Conservation (phyloP, 1,139 yeast species). For the Pichia sp. region DNA sequence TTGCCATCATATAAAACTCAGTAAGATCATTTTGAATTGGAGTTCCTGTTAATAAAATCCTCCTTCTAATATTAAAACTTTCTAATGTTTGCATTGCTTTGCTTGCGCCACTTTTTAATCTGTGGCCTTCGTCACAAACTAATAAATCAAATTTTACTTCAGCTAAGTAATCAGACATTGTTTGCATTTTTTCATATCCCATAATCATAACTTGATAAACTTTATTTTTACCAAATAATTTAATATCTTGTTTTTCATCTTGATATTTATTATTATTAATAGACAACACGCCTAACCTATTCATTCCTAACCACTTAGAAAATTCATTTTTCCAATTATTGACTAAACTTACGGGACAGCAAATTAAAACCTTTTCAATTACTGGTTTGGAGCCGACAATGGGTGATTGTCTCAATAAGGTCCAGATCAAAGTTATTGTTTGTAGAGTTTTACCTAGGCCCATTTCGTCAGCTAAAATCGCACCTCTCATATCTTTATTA, state of each 20-base stretch:
- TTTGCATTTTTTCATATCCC: slow-evolving; percentile 78
- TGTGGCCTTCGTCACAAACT: slow-evolving; percentile 94
- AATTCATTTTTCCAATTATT: slow-evolving; percentile 88
- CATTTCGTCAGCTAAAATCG: slow-evolving; percentile 93
- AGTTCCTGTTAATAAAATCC: slow-evolving; percentile 78
- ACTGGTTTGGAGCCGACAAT: slow-evolving; percentile 34
- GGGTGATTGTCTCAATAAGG: slow-evolving; percentile 72
- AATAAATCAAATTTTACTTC: slow-evolving; percentile 55
- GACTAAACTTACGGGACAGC: slow-evolving; percentile 88
- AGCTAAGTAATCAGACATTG: slow-evolving; percentile 48
- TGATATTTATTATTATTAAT: slow-evolving; percentile 42
- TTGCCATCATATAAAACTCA: slow-evolving; percentile 76
- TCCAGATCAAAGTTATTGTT: slow-evolving; percentile 81
- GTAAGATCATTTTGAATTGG: slow-evolving; percentile 89
- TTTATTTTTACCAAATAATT: slow-evolving; percentile 57
- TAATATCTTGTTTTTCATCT: slow-evolving; percentile 53
- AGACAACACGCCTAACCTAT: slow-evolving; percentile 49
- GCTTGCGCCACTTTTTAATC: slow-evolving; percentile 65
- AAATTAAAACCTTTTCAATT: slow-evolving; percentile 56
- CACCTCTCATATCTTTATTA: slow-evolving; percentile 57
- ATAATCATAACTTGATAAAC: slow-evolving; percentile 80
- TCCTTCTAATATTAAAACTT: slow-evolving; percentile 47
- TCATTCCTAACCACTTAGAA: slow-evolving; percentile 77
- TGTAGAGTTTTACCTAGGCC: slow-evolving; percentile 91
- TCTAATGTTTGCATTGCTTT: slow-evolving; percentile 63